These are phyloP conservation scores for Hamamelis virginiana DNA, from an alignment of 164 flowering plant genomes.

Conservation along the genomic window DNA sequence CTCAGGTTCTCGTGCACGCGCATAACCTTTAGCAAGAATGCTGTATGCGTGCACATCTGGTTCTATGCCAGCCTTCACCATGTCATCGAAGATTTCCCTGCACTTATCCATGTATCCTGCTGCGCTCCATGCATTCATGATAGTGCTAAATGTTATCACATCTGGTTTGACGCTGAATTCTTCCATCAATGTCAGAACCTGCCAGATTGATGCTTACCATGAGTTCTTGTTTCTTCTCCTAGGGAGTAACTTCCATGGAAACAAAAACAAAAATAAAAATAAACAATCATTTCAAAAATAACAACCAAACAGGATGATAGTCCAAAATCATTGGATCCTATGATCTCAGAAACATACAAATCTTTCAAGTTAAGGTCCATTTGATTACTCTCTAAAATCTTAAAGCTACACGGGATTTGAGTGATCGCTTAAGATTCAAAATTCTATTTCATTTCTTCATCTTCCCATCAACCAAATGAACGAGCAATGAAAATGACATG, in stretches of 20 bases:
- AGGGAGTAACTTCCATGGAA: not conserved
- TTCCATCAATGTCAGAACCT: constrained; percentile 62
- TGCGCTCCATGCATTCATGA: constrained; percentile 71
- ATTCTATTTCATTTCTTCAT: too few relatives aligned
- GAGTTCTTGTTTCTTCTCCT: not conserved
- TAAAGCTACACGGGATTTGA: too few relatives aligned
- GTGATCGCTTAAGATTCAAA: too few relatives aligned
- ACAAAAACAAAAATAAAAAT: not conserved
- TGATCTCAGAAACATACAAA: too few relatives aligned
- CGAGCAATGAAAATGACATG: not conserved
- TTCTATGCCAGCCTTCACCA: constrained; percentile 54
- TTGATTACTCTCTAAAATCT: too few relatives aligned
- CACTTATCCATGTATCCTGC: constrained; percentile 62
- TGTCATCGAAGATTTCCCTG: constrained; percentile 54
- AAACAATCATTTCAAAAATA: too few relatives aligned
- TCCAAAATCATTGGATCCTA: too few relatives aligned
- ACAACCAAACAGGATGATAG: too few relatives aligned
- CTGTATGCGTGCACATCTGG: constrained; percentile 63
- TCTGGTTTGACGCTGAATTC: constrained; percentile 64
- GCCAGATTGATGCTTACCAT: constrained; percentile 10
- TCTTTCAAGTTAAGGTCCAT: too few relatives aligned
- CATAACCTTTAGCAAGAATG: constrained; percentile 75
- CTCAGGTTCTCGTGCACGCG: constrained; percentile 57
- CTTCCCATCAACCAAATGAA: not conserved
- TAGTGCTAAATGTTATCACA: constrained; percentile 73